Percentiles rank a stretch among this genome's conserved stretches.
Conservation (phyloP, 306 rosid genomes). For the Vigna hirtella region DNA sequence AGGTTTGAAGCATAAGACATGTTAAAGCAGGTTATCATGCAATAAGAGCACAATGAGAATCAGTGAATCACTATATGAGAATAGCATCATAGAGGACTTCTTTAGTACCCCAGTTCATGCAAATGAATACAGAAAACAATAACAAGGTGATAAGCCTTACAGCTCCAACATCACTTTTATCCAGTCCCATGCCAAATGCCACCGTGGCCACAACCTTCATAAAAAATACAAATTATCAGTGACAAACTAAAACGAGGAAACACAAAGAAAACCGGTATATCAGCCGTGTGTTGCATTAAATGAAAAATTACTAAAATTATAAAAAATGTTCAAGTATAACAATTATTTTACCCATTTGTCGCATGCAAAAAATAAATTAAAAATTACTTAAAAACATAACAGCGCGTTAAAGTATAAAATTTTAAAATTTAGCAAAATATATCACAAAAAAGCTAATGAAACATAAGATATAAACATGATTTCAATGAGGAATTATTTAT, state of each 20-base stretch:
- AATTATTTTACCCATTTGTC: too few species aligned
- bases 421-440: background rate
- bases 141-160: constrained; percentile 61
- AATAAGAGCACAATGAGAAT: constrained; percentile 38
- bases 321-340: background rate
- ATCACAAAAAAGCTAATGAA: background rate
- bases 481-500: background rate
- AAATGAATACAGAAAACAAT: constrained; percentile 45
- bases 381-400: too few species aligned
- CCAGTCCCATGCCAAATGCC: constrained; percentile 99
- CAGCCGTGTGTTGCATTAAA: background rate
- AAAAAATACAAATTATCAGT: constrained; percentile 44
- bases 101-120: constrained; percentile 38
- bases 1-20: constrained; percentile 13
- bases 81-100: constrained; percentile 36
- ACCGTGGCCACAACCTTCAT: constrained; percentile 95
- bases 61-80: constrained; percentile 33
- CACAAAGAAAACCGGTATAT: constrained; percentile 16
- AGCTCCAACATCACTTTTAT: constrained; percentile 94
- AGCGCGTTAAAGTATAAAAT: too few species aligned
- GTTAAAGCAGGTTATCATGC: constrained; percentile 23
- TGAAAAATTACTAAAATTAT: background rate
- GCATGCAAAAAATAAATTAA: too few species aligned
- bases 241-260: constrained; percentile 38
- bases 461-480: background rate